These are phyloP conservation scores for Candida saitoana DNA, from an alignment of 805 yeast genomes.

Conservation along the genomic window DNA sequence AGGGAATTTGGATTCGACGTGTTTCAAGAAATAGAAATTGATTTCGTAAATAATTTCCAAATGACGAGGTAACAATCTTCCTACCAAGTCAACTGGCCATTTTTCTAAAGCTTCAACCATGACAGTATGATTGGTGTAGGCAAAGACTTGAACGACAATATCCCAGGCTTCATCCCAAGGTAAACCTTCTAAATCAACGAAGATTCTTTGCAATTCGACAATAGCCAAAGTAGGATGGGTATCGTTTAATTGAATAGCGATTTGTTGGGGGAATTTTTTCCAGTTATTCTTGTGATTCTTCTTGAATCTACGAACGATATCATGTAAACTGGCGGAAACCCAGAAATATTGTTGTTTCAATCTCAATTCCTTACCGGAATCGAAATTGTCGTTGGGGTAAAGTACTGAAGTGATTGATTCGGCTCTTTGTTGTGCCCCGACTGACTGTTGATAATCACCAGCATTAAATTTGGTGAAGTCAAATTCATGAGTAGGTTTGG, in stretches of 20 bases:
- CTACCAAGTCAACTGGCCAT: slow-evolving; percentile 86
- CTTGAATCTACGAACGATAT: slow-evolving; percentile 84
- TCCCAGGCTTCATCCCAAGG: slow-evolving; percentile 84
- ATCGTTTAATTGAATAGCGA: slow-evolving; percentile 91
- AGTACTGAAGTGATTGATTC: slow-evolving; percentile 89
- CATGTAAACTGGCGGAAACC: slow-evolving; percentile 93
- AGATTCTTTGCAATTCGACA: slow-evolving; percentile 81
- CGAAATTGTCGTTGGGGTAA: slow-evolving; percentile 92
- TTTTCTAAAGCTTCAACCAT: slow-evolving; percentile 93
- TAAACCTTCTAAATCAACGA: slow-evolving; percentile 78
- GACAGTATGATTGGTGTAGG: slow-evolving; percentile 93
- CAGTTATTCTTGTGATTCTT: slow-evolving; percentile 68
- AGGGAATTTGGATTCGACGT: slow-evolving; percentile 75
- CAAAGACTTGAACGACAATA: slow-evolving; percentile 75
- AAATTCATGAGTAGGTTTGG: slow-evolving; percentile 85
- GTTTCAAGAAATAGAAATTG: slow-evolving; percentile 72
- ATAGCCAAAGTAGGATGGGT: slow-evolving; percentile 92
- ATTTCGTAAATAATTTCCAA: slow-evolving; percentile 85
- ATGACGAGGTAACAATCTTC: slow-evolving; percentile 82
- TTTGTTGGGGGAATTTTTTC: slow-evolving; percentile 77
- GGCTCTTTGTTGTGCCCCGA: slow-evolving; percentile 79
- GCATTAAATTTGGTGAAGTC: slow-evolving; percentile 87
- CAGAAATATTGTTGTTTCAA: slow-evolving; percentile 95
- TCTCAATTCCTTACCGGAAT: slow-evolving; percentile 85
- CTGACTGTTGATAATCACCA: slow-evolving; percentile 87